Conservation (phyloP, 495 filamentous ascomycete genomes). For the Amniculicola lignicola region DNA sequence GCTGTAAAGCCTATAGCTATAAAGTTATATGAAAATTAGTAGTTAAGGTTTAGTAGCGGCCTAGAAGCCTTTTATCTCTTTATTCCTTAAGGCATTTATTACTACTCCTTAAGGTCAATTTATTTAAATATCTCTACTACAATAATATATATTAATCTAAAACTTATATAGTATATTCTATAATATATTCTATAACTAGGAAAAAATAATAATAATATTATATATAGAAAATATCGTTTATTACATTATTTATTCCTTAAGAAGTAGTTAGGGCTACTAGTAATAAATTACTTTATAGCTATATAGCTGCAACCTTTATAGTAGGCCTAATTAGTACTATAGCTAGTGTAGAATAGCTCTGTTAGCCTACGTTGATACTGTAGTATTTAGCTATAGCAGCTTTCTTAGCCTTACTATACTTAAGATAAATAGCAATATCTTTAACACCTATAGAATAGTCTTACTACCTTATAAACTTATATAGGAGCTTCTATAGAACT, state of each 20-base stretch:
- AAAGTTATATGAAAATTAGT: conserved; percentile 32
- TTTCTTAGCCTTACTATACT: conserved; percentile 15
- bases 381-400: conserved; percentile 6
- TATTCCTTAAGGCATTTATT: conserved; percentile 3
- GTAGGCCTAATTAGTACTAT: too few species aligned
- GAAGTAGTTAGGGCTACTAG: conserved; percentile 43
- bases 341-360: not conserved
- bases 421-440: conserved; percentile 20
- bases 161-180: conserved; percentile 39
- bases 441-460: conserved; percentile 9
- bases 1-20: conserved; percentile 45
- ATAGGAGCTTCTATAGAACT: conserved; percentile 8
- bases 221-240: conserved; percentile 1
- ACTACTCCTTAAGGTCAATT: conserved; percentile 18
- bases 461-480: conserved; percentile 14
- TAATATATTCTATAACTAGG: not conserved
- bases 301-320: conserved; percentile 41
- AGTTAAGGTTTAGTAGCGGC: conserved; percentile 40
- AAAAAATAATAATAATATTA: not conserved
- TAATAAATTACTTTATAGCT: conserved; percentile 14
- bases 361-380: not conserved
- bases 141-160: conserved; percentile 22
- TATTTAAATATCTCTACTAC: not conserved
- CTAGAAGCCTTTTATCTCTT: not conserved
- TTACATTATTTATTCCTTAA: conserved; percentile 42